Base-by-base conservation (phyloP, 2,329 filamentous ascomycete species). In the Diaporthe ilicicola region DNA sequence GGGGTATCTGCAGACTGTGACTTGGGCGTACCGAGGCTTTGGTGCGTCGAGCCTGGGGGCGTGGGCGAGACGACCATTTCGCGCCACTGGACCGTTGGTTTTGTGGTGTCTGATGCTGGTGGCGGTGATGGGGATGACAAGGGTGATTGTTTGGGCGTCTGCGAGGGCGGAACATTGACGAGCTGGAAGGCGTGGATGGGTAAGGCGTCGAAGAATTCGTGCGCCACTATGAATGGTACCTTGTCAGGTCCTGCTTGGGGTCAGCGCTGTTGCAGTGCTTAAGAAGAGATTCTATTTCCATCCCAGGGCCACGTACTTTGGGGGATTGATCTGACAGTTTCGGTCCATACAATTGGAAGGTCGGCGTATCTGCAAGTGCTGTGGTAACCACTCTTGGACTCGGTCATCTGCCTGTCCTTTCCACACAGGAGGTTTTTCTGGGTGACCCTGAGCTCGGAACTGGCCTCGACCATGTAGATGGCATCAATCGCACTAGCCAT, bases 141-240 rank as follows among this genome's bases (percentile, higher is more conserved):
- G 46, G 83, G 79, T 17, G 83, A 80, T 74, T 84, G 83, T 15
- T 59, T 50, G 54, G 72, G 51, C 69, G 73, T 42, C 69, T 73
- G 32, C 9, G 56, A 50, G n/a, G 69, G 71, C 67, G 75, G 79
- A 42, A 84, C 80, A 7, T 82, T 79, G 64, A 95, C 87, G 17
- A 93, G 92, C 81, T 98, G 92, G 80, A 99, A 99, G 72, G 94
- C 91, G 80, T 99, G 95, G 76, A 99, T 98, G 42, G 96, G 96
- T 0, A 99, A 90, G 2, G 96, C 96, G 76, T 99, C 96, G 83
- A 99, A 99, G 86, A 99, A 98, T 80, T 99, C 96, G 80, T 99
- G 96, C 5, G 96, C 96, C 61, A 98, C 89, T 72, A 99, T 97
- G 81, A 98, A 97, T 0, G 96, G 95, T 27, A 91, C 93, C 78